These are phyloP conservation scores for Colletotrichum melonis DNA, from an alignment of 2,329 filamentous ascomycete genomes.

Conservation along the genomic window DNA sequence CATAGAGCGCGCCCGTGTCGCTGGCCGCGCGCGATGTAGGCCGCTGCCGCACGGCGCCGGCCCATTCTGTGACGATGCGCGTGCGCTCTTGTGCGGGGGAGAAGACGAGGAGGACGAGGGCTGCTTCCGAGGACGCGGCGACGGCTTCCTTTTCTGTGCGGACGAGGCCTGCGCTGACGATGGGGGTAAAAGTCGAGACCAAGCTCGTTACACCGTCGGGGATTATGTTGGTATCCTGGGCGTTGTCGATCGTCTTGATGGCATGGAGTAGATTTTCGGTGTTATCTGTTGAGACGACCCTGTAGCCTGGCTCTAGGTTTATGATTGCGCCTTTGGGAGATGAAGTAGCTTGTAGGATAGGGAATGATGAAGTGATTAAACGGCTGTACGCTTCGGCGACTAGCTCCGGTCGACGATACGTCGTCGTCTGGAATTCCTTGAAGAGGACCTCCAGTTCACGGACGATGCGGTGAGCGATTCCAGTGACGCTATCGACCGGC, in stretches of 20 bases:
- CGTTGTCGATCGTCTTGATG: slow-evolving; percentile 29
- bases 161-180: slow-evolving; percentile 59
- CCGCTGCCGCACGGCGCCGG: slow-evolving; percentile 50
- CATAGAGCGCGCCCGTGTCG: slow-evolving; percentile 64
- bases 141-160: slow-evolving; percentile 63
- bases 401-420: slow-evolving; percentile 71
- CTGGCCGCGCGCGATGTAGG: slow-evolving; percentile 49
- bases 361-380: slow-evolving; percentile 66
- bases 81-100: slow-evolving; percentile 49
- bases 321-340: slow-evolving; percentile 8
- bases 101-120: slow-evolving; percentile 61
- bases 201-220: slow-evolving; percentile 37
- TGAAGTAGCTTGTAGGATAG: slow-evolving; percentile 55
- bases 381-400: slow-evolving; percentile 70
- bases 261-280: slow-evolving; percentile 14
- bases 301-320: slow-evolving; percentile 24
- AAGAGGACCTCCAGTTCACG: slow-evolving; percentile 49
- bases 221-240: background rate
- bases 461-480: slow-evolving; percentile 32
- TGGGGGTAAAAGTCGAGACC: slow-evolving; percentile 42
- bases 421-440: slow-evolving; percentile 51
- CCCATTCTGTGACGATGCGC: slow-evolving; percentile 59
- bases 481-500: slow-evolving; percentile 2
- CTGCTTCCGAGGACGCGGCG: slow-evolving; percentile 61
- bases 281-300: slow-evolving; percentile 38